These are phyloP conservation scores for Silene conica DNA, from an alignment of 148 eudicot genomes.

Conservation along the genomic window DNA sequence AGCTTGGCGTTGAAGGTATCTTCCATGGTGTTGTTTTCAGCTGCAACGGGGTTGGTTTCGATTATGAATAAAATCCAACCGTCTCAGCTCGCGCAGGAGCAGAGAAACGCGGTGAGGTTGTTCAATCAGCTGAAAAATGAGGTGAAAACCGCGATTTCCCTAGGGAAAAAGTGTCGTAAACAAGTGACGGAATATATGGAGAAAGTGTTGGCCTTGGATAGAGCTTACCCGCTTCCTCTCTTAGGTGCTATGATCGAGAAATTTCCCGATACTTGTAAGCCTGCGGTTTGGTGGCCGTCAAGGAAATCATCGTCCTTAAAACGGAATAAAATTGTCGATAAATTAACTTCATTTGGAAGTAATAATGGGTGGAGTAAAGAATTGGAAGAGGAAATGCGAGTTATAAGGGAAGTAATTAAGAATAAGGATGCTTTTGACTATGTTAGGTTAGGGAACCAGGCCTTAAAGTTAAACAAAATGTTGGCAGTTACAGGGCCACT, in stretches of 20 bases:
- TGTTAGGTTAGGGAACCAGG: constrained; percentile 51
- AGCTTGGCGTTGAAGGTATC: constrained; percentile 35
- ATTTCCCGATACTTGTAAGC: constrained; percentile 41
- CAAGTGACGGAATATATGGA: constrained; percentile 43
- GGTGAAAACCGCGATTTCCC: constrained; percentile 27
- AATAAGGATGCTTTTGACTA: constrained; percentile 54
- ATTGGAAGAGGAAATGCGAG: constrained; percentile 51
- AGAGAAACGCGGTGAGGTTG: constrained; percentile 49
- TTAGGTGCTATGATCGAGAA: constrained; percentile 63
- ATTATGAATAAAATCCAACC: constrained; percentile 68
- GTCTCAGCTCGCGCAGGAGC: constrained; percentile 67
- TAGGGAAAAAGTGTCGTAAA: constrained; percentile 16
- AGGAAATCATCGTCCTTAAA: background rate
- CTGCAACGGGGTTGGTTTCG: constrained; percentile 42
- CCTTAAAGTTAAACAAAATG: constrained; percentile 48
- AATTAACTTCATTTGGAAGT: background rate
- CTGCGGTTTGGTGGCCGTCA: constrained; percentile 56
- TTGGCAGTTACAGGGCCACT: constrained; percentile 51
- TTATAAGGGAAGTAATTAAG: constrained; percentile 34
- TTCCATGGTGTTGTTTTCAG: constrained; percentile 40
- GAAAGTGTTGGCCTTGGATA: constrained; percentile 49
- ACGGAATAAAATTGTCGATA: background rate
- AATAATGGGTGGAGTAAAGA: constrained; percentile 47
- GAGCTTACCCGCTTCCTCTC: constrained; percentile 61
- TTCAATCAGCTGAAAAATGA: constrained; percentile 36